Percentiles rank a stretch among this genome's conserved stretches.
phyloP scores from a whole-genome alignment of 2,329 filamentous ascomycete species.

The Thelonectria discophora region DNA sequence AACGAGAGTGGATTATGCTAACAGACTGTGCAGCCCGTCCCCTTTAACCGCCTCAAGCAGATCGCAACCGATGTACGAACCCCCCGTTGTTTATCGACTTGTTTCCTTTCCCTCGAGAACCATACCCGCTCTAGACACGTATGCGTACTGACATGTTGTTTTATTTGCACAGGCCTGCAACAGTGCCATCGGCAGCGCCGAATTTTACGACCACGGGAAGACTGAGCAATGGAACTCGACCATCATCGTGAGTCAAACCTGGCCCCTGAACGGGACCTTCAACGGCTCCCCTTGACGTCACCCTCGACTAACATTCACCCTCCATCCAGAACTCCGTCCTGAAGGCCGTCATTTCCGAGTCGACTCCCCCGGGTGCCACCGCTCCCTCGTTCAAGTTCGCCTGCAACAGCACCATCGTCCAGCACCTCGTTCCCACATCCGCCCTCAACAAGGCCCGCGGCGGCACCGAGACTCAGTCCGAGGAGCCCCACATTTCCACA shows the following conservation, averaged over 20 bases:
- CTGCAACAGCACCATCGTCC: slow-evolving; percentile 97
- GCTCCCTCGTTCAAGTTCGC: slow-evolving; percentile 87
- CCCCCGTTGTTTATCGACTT: slow-evolving; percentile 13
- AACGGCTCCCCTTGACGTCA: background rate
- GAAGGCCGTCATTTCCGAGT: slow-evolving; percentile 79
- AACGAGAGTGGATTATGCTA: slow-evolving; percentile 26
- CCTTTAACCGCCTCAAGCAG: slow-evolving; percentile 80
- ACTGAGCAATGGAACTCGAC: slow-evolving; percentile 89
- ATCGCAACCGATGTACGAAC: slow-evolving; percentile 80
- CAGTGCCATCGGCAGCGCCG: slow-evolving; percentile 74
- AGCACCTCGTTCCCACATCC: slow-evolving; percentile 80
- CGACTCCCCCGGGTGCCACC: slow-evolving; percentile 64
- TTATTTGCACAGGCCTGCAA: slow-evolving; percentile 75
- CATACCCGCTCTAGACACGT: slow-evolving; percentile 16
- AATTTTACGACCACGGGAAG: slow-evolving; percentile 86
- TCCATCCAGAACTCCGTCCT: slow-evolving; percentile 75
- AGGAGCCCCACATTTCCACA: slow-evolving; percentile 64
- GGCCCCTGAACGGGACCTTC: slow-evolving; percentile 1
- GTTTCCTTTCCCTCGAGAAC: slow-evolving; percentile 33
- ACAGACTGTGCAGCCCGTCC: slow-evolving; percentile 69
- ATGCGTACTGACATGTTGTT: slow-evolving; percentile 22
- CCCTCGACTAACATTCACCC: slow-evolving; percentile 26
- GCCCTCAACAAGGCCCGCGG: slow-evolving; percentile 67
- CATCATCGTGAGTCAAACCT: slow-evolving; percentile 76
- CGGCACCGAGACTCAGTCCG: slow-evolving; percentile 57